Evolutionary conservation across 202 grass and related monocot species (phyloP).

Genomic region (Zizania palustris): DNA sequence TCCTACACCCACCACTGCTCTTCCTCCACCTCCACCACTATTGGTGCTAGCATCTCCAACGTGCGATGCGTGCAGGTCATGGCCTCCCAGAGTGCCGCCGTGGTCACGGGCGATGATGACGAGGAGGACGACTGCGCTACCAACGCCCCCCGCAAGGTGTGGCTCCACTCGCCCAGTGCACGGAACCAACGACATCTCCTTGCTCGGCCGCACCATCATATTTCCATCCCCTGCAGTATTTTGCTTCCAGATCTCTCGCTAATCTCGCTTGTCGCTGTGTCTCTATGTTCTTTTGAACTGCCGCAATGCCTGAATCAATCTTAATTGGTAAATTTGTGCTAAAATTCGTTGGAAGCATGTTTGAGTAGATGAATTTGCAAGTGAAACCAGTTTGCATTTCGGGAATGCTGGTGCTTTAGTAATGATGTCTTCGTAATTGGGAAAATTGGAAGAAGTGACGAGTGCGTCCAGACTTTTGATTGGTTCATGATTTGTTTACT

Average conservation of each 20-base stretch:
- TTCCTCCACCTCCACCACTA: slow-evolving; percentile 62
- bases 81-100: slow-evolving; percentile 83
- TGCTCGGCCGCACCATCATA: slow-evolving; percentile 81
- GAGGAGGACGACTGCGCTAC: slow-evolving; percentile 68
- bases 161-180: slow-evolving; percentile 33
- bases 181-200: slow-evolving; percentile 52
- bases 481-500: slow-evolving; percentile 21
- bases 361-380: slow-evolving; percentile 22
- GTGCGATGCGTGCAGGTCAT: slow-evolving; percentile 85
- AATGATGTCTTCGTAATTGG: neutral
- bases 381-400: slow-evolving; percentile 18
- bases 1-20: slow-evolving; percentile 77
- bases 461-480: neutral
- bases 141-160: slow-evolving; percentile 43
- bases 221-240: slow-evolving; percentile 98
- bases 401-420: slow-evolving; percentile 1
- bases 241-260: slow-evolving; percentile 49
- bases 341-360: slow-evolving; percentile 22
- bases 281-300: slow-evolving; percentile 22
- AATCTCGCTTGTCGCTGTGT: neutral
- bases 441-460: neutral
- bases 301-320: slow-evolving; percentile 22
- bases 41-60: slow-evolving; percentile 44
- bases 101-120: slow-evolving; percentile 71
- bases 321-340: slow-evolving; percentile 46